Evolutionary conservation across 768 basidiomycete species (phyloP), one percentile per base, ranked within the genome.

Genomic region (Tricholoma hemisulphureum): DNA sequence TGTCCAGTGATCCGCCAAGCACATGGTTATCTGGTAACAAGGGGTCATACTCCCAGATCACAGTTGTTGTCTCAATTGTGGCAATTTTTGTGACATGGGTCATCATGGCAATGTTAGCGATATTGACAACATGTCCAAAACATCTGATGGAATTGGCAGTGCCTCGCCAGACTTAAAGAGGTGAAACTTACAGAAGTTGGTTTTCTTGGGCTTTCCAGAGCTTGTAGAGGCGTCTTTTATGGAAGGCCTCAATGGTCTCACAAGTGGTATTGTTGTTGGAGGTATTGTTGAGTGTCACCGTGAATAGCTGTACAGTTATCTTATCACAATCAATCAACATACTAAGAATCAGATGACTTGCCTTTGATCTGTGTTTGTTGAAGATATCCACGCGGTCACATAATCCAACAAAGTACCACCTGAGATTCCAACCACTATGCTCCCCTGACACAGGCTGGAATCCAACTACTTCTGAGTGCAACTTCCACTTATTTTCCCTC

Each of bases 21-120:
- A 74, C 62, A 14, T 57, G 52, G 50, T 74, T 73, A 28, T 59
- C 58, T 2, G 31, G 11, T 3, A 60, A 37, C 0, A 11, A 45
- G 24, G 72, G 72, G 26, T 76, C 66, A 52, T 68, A 74, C n/a
- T 72, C 69, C 73, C 71, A 76, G 10, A 76, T 75, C 0, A 71
- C 70, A 0, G 57, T 63, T 10, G 61, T 54, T 0, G 59, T 73
- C 29, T 72, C 67, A 2, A 73, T 51, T 1, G 61, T 61, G 0
- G 65, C 64, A 21, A 68, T 66, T 51, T 68, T 64, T 0, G 68
- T 74, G 29, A 75, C 68, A 14, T 63, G 48, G 4, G 21, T n/a
- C 72, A 74, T 74, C 39, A 41, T 20, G 11, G 18, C 67, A 10
- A 65, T 56, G 20, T 61, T 64, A 0, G 29, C 63, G 1, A 73